Base-by-base conservation (phyloP, 1,284 basidiomycete genomes). In the Cutaneotrichosporon mucoides region DNA sequence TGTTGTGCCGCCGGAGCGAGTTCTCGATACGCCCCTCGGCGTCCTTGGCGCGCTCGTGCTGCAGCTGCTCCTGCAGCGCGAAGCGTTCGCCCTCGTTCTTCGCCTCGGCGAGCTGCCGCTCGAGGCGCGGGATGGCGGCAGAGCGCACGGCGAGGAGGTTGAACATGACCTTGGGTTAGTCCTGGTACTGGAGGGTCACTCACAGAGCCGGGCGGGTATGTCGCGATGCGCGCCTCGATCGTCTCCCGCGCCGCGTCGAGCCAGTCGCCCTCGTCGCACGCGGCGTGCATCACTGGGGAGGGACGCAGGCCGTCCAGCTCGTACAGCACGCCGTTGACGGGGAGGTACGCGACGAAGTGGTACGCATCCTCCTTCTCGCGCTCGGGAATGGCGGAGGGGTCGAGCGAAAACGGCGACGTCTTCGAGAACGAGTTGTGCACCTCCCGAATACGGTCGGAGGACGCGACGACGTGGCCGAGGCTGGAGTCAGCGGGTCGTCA, bases 281-380 rank as follows among this genome's bases (percentile, higher is more conserved):
- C 63, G 4, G 89, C 89, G 75, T 97, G 93, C 60, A 82, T 84
- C n/a, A 95, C 83, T 5, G 92, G 87, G 63, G 82, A 79, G 51
- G 82, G 78, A 71, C 91, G 90, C 64, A 97, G 79, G 4, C 92
- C 92, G 73, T 96, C 93, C 38, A 97, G 82, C 78, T 97, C 93
- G 76, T 92, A 95, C 51, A 97, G 79, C 37, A 84, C 82, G 11
- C 89, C 92, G 73, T 86, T 83, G 49, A 87, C 81, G 4, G 93
- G 93, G 50, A 93, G 78, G 76, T 95, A 97, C 5, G 92, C 86
- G 47, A 95, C 86, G 70, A 95, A 95, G 71, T 96, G 92, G 77
- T 93, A 97, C 10, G 91, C 91, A 68, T 95, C 92, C 71, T 92
- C 90, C 61, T 85, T 88, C 65, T 84, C 88, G 3, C 87, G 84